Conservation (phyloP, 352 stramenopile genomes). For the Phytophthora niederhauseri region DNA sequence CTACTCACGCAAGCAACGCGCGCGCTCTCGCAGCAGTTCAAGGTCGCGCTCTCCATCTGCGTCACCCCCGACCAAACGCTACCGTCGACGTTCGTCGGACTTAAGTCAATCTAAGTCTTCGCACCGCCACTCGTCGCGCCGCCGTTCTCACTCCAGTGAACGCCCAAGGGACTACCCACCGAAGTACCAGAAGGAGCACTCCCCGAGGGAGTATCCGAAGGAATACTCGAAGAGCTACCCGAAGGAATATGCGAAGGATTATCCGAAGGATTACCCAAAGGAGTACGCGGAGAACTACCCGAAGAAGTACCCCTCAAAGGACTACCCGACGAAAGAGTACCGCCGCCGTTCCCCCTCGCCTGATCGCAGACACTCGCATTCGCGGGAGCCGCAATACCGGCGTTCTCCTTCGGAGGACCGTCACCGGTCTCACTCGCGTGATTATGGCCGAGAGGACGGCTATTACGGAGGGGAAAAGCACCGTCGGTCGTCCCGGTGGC, state of each 20-base stretch:
- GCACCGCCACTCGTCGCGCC: slow-evolving; percentile 30
- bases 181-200: slow-evolving; percentile 13
- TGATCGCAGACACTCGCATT: slow-evolving; percentile 27
- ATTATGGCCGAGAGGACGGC: slow-evolving; percentile 24
- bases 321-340: slow-evolving; percentile 31
- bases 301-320: slow-evolving; percentile 13
- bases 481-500: slow-evolving; percentile 37
- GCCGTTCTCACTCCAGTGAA: slow-evolving; percentile 33
- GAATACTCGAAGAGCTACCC: slow-evolving; percentile 18
- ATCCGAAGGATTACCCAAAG: slow-evolving; percentile 26
- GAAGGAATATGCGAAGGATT: slow-evolving; percentile 24
- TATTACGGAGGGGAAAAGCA: slow-evolving; percentile 29
- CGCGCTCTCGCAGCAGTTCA: slow-evolving; percentile 42
- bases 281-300: slow-evolving; percentile 21
- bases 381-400: slow-evolving; percentile 21
- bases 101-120: slow-evolving; percentile 25
- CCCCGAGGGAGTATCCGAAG: slow-evolving; percentile 7
- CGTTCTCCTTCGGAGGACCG: slow-evolving; percentile 30
- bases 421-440: slow-evolving; percentile 29
- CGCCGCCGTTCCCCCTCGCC: slow-evolving; percentile 24
- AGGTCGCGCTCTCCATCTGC: slow-evolving; percentile 39
- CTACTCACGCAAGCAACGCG: slow-evolving; percentile 34
- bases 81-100: slow-evolving; percentile 36
- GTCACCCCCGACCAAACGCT: slow-evolving; percentile 33
- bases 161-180: slow-evolving; percentile 7